phyloP scores from a whole-genome alignment of 2,329 filamentous ascomycete species.

The Xylariaceae sp. region DNA sequence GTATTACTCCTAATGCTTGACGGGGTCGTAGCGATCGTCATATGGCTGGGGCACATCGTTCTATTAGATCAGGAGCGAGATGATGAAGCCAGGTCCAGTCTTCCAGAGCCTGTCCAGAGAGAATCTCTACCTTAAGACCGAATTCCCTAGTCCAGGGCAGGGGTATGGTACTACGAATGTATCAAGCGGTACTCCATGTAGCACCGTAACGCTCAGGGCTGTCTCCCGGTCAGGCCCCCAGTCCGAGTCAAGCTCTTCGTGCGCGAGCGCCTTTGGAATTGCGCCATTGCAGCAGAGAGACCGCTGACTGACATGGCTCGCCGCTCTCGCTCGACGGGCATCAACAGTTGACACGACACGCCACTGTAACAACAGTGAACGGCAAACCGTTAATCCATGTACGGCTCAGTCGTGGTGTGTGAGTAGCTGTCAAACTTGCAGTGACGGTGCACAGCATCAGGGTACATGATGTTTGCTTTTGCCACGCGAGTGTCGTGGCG shows the following conservation, averaged over 20 bases:
- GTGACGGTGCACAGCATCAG: slow-evolving; percentile 22
- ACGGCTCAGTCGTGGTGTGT: not conserved
- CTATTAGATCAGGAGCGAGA: slow-evolving; percentile 14
- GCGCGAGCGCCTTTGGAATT: not conserved
- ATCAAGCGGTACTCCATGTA: not conserved
- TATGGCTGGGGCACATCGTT: slow-evolving; percentile 4
- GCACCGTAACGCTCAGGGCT: not conserved
- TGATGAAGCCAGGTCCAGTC: slow-evolving; percentile 15
- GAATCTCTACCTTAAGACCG: slow-evolving; percentile 11
- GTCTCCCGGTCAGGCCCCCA: not conserved
- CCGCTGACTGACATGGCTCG: not conserved
- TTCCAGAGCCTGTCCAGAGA: slow-evolving; percentile 8
- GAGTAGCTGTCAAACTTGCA: slow-evolving; percentile 26
- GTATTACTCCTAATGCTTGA: slow-evolving; percentile 7
- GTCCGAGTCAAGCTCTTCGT: not conserved
- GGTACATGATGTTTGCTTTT: slow-evolving; percentile 19
- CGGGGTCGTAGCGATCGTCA: slow-evolving; percentile 8
- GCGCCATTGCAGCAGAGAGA: not conserved
- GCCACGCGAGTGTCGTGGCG: slow-evolving; percentile 9
- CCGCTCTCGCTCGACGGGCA: not conserved
- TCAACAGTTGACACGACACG: not conserved
- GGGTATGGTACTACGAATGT: slow-evolving; percentile 5
- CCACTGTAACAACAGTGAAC: not conserved
- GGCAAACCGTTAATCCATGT: not conserved
- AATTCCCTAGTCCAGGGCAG: slow-evolving; percentile 5